phyloP scores from a whole-genome alignment of 164 flowering plant species.

The Cinnamomum micranthum region DNA sequence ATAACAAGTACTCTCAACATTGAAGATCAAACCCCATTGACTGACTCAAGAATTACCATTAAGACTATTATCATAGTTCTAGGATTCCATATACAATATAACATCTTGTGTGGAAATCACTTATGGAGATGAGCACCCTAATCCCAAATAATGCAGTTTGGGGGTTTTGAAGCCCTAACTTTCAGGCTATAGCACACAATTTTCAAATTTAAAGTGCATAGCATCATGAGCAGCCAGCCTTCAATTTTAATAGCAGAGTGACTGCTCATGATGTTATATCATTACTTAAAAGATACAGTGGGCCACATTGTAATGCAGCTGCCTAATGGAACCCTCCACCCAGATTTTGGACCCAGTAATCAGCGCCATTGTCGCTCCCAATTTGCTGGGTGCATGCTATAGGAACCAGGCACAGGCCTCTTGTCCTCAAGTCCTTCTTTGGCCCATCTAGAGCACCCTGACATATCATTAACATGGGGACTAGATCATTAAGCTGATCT shows the following conservation, averaged over 20 bases:
- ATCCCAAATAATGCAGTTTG: neutral
- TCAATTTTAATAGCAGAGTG: conserved; percentile 50
- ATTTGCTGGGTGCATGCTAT: conserved; percentile 66
- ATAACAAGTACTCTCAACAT: neutral
- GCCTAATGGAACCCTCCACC: conserved; percentile 49
- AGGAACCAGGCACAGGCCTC: conserved; percentile 77
- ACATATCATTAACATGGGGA: neutral
- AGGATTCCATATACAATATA: neutral
- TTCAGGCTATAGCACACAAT: neutral
- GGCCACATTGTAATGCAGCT: neutral
- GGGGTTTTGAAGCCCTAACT: neutral
- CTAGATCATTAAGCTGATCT: neutral
- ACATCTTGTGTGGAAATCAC: neutral
- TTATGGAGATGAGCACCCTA: neutral
- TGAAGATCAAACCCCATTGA: neutral
- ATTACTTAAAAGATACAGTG: conserved; percentile 18
- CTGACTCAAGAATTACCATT: neutral
- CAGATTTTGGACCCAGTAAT: conserved; percentile 72
- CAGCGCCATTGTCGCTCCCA: conserved; percentile 80
- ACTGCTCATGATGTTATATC: conserved; percentile 92
- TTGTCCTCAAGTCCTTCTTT: conserved; percentile 68
- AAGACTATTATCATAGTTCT: neutral
- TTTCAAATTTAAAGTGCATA: conserved; percentile 33
- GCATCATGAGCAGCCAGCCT: conserved; percentile 93
- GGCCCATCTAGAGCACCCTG: conserved; percentile 39